Conservation (phyloP, 129 eudicot species). For the Apium graveolens region DNA sequence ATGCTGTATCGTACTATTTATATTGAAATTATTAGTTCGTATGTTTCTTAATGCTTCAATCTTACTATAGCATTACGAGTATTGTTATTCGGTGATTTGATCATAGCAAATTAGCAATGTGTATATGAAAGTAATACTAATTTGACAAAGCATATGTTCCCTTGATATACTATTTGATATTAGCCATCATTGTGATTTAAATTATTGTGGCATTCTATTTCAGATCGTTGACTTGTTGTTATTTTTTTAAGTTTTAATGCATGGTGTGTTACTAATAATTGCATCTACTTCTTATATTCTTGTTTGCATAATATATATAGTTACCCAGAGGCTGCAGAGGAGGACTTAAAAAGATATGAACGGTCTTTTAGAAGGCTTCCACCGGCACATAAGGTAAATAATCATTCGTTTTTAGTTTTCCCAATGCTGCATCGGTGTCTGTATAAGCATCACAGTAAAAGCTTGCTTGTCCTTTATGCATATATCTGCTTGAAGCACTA, state of each 20-base stretch:
- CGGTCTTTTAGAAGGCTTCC: constrained; percentile 75
- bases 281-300: neutral
- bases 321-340: constrained; percentile 88
- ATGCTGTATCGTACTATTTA: too few species aligned
- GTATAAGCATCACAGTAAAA: neutral
- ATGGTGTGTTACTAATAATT: neutral
- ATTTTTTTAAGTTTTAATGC: neutral
- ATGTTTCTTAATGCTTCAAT: neutral
- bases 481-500: neutral
- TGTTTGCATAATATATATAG: constrained; percentile 27
- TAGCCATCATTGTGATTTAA: neutral
- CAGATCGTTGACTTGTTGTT: neutral
- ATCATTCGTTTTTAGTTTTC: neutral
- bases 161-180: neutral
- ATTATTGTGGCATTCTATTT: neutral
- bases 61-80: neutral
- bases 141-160: neutral
- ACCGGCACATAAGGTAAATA: constrained; percentile 64
- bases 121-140: neutral
- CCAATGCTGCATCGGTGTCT: neutral
- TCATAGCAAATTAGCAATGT: neutral
- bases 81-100: too few species aligned
- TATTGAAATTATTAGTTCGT: too few species aligned
- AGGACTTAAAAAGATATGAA: constrained; percentile 69
- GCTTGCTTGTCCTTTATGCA: neutral